These are phyloP conservation scores for Phyllosticta citribraziliensis DNA, from an alignment of 2,329 filamentous ascomycete species.

Conservation along the genomic window DNA sequence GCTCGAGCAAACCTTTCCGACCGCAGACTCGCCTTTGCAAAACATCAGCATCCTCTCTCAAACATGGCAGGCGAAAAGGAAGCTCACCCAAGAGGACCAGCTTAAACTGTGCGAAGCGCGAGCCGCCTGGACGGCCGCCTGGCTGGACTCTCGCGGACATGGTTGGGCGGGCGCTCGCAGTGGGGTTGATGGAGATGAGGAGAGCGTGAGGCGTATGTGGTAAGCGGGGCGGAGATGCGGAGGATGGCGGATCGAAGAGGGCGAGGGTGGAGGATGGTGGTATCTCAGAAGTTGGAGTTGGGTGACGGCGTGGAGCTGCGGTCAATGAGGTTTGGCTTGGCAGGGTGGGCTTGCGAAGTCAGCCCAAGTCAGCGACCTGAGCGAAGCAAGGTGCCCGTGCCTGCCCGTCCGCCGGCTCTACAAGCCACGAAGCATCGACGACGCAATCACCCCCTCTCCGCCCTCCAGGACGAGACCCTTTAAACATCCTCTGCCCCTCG, in stretches of 20 bases:
- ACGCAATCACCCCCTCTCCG: slow-evolving; percentile 1
- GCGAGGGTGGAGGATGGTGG: slow-evolving; percentile 11
- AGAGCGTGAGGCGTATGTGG: slow-evolving; percentile 8
- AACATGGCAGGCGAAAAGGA: slow-evolving; percentile 2
- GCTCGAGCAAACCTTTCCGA: slow-evolving; percentile 70
- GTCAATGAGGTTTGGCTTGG: slow-evolving; percentile 7
- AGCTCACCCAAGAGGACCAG: slow-evolving; percentile 82
- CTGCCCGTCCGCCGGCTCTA: neutral
- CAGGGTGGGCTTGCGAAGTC: slow-evolving; percentile 8
- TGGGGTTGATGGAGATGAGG: slow-evolving; percentile 18
- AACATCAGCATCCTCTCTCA: slow-evolving; percentile 15
- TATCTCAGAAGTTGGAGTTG: slow-evolving; percentile 10
- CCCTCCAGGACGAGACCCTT: neutral
- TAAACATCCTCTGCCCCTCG: neutral
- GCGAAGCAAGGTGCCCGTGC: neutral
- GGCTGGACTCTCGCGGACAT: slow-evolving; percentile 84
- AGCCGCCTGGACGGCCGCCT: slow-evolving; percentile 50
- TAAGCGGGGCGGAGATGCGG: slow-evolving; percentile 2
- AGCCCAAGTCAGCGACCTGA: neutral
- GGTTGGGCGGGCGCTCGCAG: slow-evolving; percentile 15
- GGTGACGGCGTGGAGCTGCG: slow-evolving; percentile 9
- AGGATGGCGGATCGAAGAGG: slow-evolving; percentile 2
- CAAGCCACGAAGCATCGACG: neutral
- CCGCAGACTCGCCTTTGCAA: slow-evolving; percentile 80
- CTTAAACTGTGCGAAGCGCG: slow-evolving; percentile 98